Base-by-base conservation (phyloP, 192 early-diverging fungal species). In the Haplosporangium gracile region DNA sequence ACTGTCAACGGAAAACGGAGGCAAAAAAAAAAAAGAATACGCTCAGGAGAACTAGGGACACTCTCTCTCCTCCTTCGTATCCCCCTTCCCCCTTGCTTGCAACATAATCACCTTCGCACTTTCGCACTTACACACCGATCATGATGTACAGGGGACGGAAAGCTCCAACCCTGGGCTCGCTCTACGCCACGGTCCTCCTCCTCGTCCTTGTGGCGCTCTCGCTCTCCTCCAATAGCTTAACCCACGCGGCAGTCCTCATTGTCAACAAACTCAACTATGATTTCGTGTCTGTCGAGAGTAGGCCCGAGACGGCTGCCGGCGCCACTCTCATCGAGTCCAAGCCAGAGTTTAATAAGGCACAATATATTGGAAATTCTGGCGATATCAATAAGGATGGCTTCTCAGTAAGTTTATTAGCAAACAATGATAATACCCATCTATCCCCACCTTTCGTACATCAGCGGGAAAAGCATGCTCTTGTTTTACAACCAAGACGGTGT, bases 341-440 rank as follows among this genome's bases (percentile, higher is more conserved):
- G 20, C 26, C 60, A 34, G 29, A 3, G 2, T 29, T 65, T 29
- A 60, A 78, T 1, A 5, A 39, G 0, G 47, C 78, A 16, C 75
- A 72, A 0, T 15, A 65, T 26, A 86, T 86, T 16, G 22, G 7
- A 10, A 0, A 39, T 5, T 78, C 79, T 4, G 79, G 63, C 9
- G 29, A 1, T 16, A 70, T 81, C 65, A 72, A 79, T 32, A 75
- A 81, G 36, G 76, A 34, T 7, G 84, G 84, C 20, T 43, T 81
- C 29, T 77, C 75, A 24, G 84, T 86, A 81, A 77, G 34, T 55
- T 34, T 1, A 18, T 43, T 45, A 36, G 40, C 18, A 72, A 43
- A 18, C 13, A 34, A 13, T 55, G 36, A 7, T 20, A 39, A 4
- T 47, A 45, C 11, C 43, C 53, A 63, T 18, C 38, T 40, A 79